phyloP scores from a whole-genome alignment of 176 grass and related monocot species.

The Paspalum vaginatum region DNA sequence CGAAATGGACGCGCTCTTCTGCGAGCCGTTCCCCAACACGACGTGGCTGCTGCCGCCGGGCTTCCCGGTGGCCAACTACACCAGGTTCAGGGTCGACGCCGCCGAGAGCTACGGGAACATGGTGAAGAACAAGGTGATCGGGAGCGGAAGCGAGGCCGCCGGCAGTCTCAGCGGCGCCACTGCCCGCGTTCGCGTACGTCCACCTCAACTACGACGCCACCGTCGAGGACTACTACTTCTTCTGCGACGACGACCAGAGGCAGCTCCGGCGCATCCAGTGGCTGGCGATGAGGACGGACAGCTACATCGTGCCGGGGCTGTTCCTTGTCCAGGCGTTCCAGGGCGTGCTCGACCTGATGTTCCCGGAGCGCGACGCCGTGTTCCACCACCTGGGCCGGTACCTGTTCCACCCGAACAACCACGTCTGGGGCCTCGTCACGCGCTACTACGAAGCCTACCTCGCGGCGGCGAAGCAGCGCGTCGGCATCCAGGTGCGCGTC shows the following conservation, averaged over 20 bases:
- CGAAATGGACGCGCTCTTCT: conserved; percentile 53
- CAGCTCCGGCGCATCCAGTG: conserved; percentile 51
- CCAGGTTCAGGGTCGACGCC: conserved; percentile 45
- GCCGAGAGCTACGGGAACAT: conserved; percentile 53
- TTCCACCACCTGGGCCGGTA: conserved; percentile 78
- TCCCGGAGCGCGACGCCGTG: conserved; percentile 66
- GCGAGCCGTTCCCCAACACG: conserved; percentile 66
- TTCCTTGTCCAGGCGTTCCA: conserved; percentile 51
- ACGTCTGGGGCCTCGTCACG: conserved; percentile 72
- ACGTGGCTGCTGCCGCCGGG: conserved; percentile 62
- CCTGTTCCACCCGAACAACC: conserved; percentile 75
- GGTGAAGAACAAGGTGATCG: conserved; percentile 45
- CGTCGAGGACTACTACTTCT: conserved; percentile 44
- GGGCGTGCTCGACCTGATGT: conserved; percentile 53
- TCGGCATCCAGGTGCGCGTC: conserved; percentile 69
- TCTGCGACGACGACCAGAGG: conserved; percentile 65
- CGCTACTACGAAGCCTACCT: conserved; percentile 62
- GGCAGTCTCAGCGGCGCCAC: not conserved
- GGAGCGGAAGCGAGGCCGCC: not conserved
- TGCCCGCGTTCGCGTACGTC: conserved; percentile 56
- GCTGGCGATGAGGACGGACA: conserved; percentile 60
- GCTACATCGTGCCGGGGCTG: conserved; percentile 63
- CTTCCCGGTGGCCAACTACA: conserved; percentile 52
- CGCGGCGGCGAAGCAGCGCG: conserved; percentile 26
- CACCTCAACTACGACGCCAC: conserved; percentile 46